Evolutionary conservation across 2,329 filamentous ascomycete species (phyloP).

Genomic region (Boeremia lycopersici): DNA sequence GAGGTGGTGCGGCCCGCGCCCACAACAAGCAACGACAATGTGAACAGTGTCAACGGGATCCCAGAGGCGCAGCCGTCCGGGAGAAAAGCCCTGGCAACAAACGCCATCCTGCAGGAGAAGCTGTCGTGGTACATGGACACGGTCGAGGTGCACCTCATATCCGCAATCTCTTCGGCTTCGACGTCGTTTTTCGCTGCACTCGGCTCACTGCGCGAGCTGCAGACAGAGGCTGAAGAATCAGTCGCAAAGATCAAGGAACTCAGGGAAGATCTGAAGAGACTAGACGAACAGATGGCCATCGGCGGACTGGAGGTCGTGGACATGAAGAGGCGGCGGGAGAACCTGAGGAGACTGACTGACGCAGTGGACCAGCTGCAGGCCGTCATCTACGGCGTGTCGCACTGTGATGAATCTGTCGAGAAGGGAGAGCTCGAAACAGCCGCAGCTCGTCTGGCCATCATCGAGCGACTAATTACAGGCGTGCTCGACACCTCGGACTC

Average conservation of each 20-base stretch:
- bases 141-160: conserved; percentile 94
- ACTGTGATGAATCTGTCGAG: conserved; percentile 82
- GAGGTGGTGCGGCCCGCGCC: conserved; percentile 80
- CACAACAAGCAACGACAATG: conserved; percentile 56
- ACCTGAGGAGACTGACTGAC: conserved; percentile 79
- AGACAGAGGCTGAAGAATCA: conserved; percentile 89
- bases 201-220: conserved; percentile 86
- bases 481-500: conserved; percentile 56
- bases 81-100: conserved; percentile 89
- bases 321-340: conserved; percentile 80
- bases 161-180: conserved; percentile 93
- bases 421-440: conserved; percentile 82
- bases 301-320: conserved; percentile 85
- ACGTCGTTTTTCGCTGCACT: conserved; percentile 95
- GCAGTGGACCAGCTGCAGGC: conserved; percentile 82
- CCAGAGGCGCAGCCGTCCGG: conserved; percentile 60
- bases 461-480: conserved; percentile 83
- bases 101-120: conserved; percentile 97
- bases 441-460: conserved; percentile 73
- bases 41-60: conserved; percentile 62
- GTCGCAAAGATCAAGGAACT: conserved; percentile 84
- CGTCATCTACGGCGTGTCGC: conserved; percentile 75
- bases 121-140: conserved; percentile 99
- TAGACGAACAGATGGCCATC: conserved; percentile 87
- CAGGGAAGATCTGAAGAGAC: conserved; percentile 75